Base-by-base conservation (phyloP, 1,284 basidiomycete genomes). In the Boletellus deceptivus region DNA sequence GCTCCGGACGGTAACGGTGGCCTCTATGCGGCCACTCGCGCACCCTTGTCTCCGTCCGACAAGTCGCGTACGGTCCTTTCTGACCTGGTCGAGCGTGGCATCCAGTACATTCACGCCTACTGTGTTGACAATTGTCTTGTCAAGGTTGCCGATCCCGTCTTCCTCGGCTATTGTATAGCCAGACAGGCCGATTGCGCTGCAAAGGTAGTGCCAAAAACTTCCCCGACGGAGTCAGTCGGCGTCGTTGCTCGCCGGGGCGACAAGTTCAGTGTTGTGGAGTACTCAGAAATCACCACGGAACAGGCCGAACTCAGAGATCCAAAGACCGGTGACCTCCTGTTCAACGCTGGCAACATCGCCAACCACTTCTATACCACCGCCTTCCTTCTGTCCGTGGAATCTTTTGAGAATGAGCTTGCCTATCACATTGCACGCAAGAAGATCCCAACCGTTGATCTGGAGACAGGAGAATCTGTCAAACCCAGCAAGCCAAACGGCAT, bases 71-170 rank as follows among this genome's bases (percentile, higher is more conserved):
- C 89, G 11, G 93, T 99, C 48, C 82, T 99, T 45, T 80, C 87
- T 38, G 93, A 98, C 70, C 80, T 99, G 54, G 73, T 76, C 38
- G 69, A 73, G 47, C 93, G 93, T 58, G 84, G 86, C 41, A 77
- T 98, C 64, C 79, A 85, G 54, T 98, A 95, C 72, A 79, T 99
- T 40, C 96, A 99, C 72, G 91, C 86, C 1, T 98, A 98, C 75
- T 89, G 96, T 62, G 96, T 99, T 61, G 97, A 99, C 78, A 99
- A 99, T 77, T 99, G 96, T 72, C 90, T 99, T 56, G 97, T 98
- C 60, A 85, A 88, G 57, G 93, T 99, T 50, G 96, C 94, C 50
- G 97, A 99, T 70, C 97, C 97, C 16, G 82, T 93, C 67, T 99
- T 99, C 78, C 72, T 99, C 60, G 97, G 97, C 33, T 94, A 90